Evolutionary conservation across 768 basidiomycete species (phyloP).

Genomic region (Suillus decipiens): DNA sequence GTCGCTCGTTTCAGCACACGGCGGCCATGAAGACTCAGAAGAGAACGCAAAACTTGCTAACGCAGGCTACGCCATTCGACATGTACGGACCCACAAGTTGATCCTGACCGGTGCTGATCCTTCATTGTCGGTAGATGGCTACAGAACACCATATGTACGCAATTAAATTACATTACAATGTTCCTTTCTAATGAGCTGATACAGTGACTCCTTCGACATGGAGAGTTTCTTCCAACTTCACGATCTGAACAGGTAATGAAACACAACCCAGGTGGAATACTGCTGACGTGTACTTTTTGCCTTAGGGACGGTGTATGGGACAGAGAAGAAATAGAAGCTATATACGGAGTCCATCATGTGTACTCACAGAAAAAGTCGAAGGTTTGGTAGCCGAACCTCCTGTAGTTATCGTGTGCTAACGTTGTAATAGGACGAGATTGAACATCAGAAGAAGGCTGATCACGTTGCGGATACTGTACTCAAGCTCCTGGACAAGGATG

Average conservation of each 20-base stretch:
- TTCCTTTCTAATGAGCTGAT: background rate
- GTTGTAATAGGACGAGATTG: constrained; percentile 60
- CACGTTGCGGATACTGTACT: constrained; percentile 74
- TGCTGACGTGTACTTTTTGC: background rate
- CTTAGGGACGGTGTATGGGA: constrained; percentile 82
- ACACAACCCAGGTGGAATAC: background rate
- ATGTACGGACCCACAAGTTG: constrained; percentile 59
- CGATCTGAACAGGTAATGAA: constrained; percentile 77
- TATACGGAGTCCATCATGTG: constrained; percentile 95
- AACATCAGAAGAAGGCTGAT: constrained; percentile 82
- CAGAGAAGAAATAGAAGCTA: constrained; percentile 86
- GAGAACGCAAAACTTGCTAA: constrained; percentile 59
- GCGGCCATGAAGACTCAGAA: constrained; percentile 53
- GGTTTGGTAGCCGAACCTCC: constrained; percentile 34
- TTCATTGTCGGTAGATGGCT: constrained; percentile 65
- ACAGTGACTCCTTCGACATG: constrained; percentile 78
- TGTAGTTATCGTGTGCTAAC: constrained; percentile 3
- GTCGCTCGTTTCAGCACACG: constrained; percentile 51
- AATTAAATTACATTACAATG: background rate
- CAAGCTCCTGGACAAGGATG: constrained; percentile 66
- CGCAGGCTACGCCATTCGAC: constrained; percentile 77
- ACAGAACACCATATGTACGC: constrained; percentile 83
- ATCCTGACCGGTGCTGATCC: constrained; percentile 17
- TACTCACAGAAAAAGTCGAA: constrained; percentile 82
- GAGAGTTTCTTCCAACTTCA: constrained; percentile 95